A percentile compares a stretch with the other conserved stretches of the same genome.
Evolutionary conservation across 177 flowering plant species (phyloP).

Genomic region (Tripterygium wilfordii): DNA sequence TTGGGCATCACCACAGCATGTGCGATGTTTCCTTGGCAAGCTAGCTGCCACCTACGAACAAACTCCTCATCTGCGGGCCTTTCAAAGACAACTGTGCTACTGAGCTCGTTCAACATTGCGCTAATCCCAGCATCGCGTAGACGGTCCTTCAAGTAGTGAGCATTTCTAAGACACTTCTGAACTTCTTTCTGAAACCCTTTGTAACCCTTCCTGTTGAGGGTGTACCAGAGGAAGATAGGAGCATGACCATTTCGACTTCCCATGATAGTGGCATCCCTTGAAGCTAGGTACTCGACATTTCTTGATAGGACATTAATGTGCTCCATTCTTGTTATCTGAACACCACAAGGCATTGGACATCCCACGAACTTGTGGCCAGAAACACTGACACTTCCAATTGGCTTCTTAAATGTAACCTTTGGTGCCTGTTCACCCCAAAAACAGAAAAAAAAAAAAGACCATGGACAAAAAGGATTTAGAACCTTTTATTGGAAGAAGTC

Average conservation of each 20-base stretch:
- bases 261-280: slow-evolving; percentile 98
- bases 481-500: too few relatives aligned
- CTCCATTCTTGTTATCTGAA: slow-evolving; percentile 81
- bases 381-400: slow-evolving; percentile 98
- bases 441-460: background rate
- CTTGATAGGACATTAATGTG: slow-evolving; percentile 91
- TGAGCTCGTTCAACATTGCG: slow-evolving; percentile 96
- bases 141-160: slow-evolving; percentile 87
- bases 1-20: slow-evolving; percentile 98
- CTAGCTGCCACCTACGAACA: slow-evolving; percentile 91
- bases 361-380: slow-evolving; percentile 99
- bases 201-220: slow-evolving; percentile 89
- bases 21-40: slow-evolving; percentile 93
- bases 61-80: slow-evolving; percentile 85
- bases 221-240: slow-evolving; percentile 97
- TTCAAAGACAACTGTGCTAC: slow-evolving; percentile 97
- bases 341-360: slow-evolving; percentile 99
- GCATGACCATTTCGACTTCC: slow-evolving; percentile 99
- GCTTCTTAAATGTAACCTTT: slow-evolving; percentile 90
- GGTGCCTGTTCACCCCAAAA: slow-evolving; percentile 64
- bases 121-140: slow-evolving; percentile 73
- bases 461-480: background rate
- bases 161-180: slow-evolving; percentile 92
- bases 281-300: slow-evolving; percentile 94
- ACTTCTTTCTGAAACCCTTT: slow-evolving; percentile 96